phyloP scores from a whole-genome alignment of 2,329 filamentous ascomycete species.

The Byssochlamys sp. region DNA sequence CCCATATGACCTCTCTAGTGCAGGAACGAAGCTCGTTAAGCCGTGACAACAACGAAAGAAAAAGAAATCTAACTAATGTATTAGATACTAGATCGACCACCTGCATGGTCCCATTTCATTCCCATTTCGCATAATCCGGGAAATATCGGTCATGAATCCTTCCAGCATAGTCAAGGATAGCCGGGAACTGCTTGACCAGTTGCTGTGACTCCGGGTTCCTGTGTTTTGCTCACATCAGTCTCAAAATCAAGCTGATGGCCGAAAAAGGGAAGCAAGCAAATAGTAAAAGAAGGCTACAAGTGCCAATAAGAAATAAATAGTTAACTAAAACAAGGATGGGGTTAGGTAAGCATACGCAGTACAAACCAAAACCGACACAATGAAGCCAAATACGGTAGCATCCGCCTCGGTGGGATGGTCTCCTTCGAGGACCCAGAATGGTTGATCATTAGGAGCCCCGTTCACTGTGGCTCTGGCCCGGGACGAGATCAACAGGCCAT shows the following conservation, averaged over 20 bases:
- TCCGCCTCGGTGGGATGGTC: constrained; percentile 49
- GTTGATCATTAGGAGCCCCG: constrained; percentile 14
- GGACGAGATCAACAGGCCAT: constrained; percentile 33
- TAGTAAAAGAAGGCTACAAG: background rate
- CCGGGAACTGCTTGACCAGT: constrained; percentile 40
- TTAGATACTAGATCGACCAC: background rate
- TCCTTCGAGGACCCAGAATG: constrained; percentile 52
- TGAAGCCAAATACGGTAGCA: constrained; percentile 49
- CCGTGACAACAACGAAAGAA: background rate
- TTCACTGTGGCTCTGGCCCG: constrained; percentile 20
- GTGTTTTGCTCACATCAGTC: background rate
- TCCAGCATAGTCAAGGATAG: constrained; percentile 46
- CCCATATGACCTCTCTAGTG: background rate
- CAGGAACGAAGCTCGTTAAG: background rate
- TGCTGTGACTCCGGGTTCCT: constrained; percentile 41
- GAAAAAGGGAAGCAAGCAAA: background rate
- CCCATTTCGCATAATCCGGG: constrained; percentile 44
- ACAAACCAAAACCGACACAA: constrained; percentile 44
- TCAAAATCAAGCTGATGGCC: background rate
- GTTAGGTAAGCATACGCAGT: constrained; percentile 39
- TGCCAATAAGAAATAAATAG: background rate
- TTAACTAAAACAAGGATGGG: too few species aligned
- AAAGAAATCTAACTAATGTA: background rate
- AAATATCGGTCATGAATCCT: constrained; percentile 51
- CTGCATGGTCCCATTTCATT: constrained; percentile 1